These are phyloP conservation scores for Euphorbia corollata DNA, from an alignment of 441 rosid genomes.

Conservation along the genomic window DNA sequence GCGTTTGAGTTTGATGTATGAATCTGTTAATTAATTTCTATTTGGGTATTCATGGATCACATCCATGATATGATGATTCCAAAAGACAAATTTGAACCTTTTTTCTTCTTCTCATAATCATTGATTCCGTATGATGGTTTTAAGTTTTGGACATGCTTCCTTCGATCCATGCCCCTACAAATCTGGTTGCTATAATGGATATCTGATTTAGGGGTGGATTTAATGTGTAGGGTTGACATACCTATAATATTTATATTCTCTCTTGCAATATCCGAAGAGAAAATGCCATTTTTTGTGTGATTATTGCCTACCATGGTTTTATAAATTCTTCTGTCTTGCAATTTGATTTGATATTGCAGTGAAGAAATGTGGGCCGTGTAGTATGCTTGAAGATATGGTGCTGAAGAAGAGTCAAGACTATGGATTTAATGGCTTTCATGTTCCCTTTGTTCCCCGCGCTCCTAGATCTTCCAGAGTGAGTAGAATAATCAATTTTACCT, in stretches of 20 bases:
- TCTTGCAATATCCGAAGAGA: background rate
- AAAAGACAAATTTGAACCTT: background rate
- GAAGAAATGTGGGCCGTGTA: constrained; percentile 22
- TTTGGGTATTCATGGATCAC: constrained; percentile 17
- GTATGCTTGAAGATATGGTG: constrained; percentile 55
- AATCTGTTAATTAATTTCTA: constrained; percentile 9
- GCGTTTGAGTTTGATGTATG: constrained; percentile 3
- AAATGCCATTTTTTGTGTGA: background rate
- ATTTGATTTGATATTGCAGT: constrained; percentile 16
- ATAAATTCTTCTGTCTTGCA: background rate
- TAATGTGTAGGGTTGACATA: background rate
- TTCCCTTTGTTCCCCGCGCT: constrained; percentile 67
- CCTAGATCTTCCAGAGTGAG: constrained; percentile 75
- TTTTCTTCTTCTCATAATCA: background rate
- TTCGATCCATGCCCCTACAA: background rate
- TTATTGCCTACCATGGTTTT: background rate
- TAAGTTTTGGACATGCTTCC: background rate
- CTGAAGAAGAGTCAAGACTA: constrained; percentile 55
- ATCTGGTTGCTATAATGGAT: background rate
- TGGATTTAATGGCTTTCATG: constrained; percentile 62
- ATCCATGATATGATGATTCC: background rate
- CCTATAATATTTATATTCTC: background rate
- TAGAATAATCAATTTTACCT: constrained; percentile 1
- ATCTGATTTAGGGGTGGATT: constrained; percentile 7
- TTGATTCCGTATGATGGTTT: background rate